Evolutionary conservation across 2,329 filamentous ascomycete species (phyloP), one percentile per base, ranked within the genome.

Genomic region (Fusarium nelsonii): DNA sequence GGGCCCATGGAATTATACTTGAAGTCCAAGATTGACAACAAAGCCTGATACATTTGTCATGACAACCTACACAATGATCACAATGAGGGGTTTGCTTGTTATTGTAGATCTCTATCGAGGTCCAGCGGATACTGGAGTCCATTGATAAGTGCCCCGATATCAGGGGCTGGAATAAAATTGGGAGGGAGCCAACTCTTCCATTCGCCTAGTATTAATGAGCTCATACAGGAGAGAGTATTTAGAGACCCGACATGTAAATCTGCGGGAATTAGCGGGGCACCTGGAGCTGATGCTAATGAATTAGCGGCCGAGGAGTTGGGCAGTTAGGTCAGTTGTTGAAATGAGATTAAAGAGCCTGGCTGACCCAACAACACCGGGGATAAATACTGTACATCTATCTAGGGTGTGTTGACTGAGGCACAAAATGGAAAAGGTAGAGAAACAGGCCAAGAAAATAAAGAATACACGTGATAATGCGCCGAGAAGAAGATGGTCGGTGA

Each of bases 101-200:
- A 5, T 48, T 56, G 60, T 54, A 58, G 48, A 69, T 69, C 43
- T 50, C 43, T 50, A 50, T 23, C 30, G 18, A 39, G 16, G 12
- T 14, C n/a, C 6, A 40, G 33, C 14, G 16, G 16, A 20, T 16
- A 36, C 26, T 30, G n/a, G n/a, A 40, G 40, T 23, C 23, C 6
- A 23, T 36, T 23, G 36, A 26, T 45, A 39, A 58, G 9, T 39
- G 45, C 36, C 28, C 15, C 57, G 20, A 53, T 49, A 67, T 63
- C 26, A 45, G 65, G 49, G 62, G 30, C 36, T 52, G 50, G 36
- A 48, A 61, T 63, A 36, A 70, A 61, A 70, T 68, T 68, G 58
- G 67, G 68, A 70, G 68, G 68, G 52, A 70, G 54, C 68, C 67
- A 54, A 60, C 28, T 63, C 46, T 40, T 41, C 36, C 33, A 53